Evolutionary conservation across 2,329 filamentous ascomycete genomes (phyloP).

Genomic region (Epichloe bromicola): DNA sequence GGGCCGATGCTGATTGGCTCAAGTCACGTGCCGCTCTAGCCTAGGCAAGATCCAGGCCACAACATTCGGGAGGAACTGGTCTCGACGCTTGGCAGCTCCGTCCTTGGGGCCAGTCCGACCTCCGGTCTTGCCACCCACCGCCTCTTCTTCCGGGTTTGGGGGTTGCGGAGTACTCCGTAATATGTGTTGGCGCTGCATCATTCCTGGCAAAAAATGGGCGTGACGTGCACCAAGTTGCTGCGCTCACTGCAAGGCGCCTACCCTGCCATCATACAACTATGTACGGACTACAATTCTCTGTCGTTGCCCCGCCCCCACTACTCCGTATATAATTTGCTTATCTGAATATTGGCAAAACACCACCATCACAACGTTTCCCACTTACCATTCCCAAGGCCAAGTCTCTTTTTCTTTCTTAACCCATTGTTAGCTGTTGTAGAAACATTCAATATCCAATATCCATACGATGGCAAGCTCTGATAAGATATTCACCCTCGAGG

Average conservation of each 20-base stretch:
- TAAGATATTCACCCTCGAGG: conserved; percentile 80
- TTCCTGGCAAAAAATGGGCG: not conserved
- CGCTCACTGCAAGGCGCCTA: not conserved
- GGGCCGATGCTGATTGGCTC: conserved; percentile 28
- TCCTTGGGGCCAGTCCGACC: not conserved
- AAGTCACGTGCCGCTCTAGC: conserved; percentile 21
- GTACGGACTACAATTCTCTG: not conserved
- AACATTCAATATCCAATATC: conserved; percentile 4
- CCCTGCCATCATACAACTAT: not conserved
- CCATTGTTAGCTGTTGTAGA: conserved; percentile 1
- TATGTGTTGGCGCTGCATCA: not conserved
- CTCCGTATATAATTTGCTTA: conserved; percentile 7
- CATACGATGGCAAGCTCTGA: conserved; percentile 18
- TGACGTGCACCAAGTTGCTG: not conserved
- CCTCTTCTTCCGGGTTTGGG: not conserved
- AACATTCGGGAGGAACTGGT: not conserved
- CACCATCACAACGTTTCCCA: not conserved
- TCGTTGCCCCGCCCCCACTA: conserved; percentile 19
- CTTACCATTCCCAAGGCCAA: not conserved
- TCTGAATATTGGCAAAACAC: conserved; percentile 1
- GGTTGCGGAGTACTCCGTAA: not conserved
- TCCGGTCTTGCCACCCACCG: not conserved
- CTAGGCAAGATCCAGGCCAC: conserved; percentile 6
- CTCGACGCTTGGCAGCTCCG: not conserved
- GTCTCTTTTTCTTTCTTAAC: conserved; percentile 3